Percentiles rank a stretch among this genome's conserved stretches.
Conservation (phyloP, 176 grass and related monocot species). For the Luzula sylvatica region DNA sequence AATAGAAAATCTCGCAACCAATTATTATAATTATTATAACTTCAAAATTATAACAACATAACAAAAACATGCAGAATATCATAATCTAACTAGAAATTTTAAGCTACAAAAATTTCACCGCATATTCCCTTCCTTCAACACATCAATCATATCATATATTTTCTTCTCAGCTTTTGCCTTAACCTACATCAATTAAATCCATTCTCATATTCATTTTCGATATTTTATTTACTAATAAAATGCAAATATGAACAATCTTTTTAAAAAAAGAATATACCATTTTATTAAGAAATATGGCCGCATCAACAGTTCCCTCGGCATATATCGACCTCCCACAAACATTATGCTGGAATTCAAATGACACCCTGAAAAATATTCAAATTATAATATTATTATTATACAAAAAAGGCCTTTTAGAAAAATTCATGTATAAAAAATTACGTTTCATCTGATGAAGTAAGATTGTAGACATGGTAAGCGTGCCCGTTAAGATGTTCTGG, state of each 20-base stretch:
- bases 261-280: constrained; percentile 37
- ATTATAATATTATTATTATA: no score
- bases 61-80: no score
- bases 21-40: no score
- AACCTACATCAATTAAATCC: constrained; percentile 38
- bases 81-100: no score
- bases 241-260: neutral
- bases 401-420: no score
- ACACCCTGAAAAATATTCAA: constrained; percentile 48
- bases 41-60: no score
- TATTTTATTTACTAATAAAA: constrained; percentile 4
- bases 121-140: constrained; percentile 70
- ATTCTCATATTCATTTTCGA: neutral
- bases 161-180: constrained; percentile 52
- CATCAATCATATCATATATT: constrained; percentile 91
- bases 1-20: no score
- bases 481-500: constrained; percentile 62
- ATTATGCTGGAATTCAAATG: constrained; percentile 97
- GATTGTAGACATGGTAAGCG: constrained; percentile 96
- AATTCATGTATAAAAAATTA: constrained; percentile 40
- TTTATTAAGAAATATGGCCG: constrained; percentile 72
- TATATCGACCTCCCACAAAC: constrained; percentile 87
- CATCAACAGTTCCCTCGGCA: constrained; percentile 81
- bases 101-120: constrained; percentile 37
- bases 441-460: constrained; percentile 84